Percentiles rank a stretch among this genome's conserved stretches.
Conservation (phyloP, 352 stramenopile genomes). For the Aphanomyces euteiches region DNA sequence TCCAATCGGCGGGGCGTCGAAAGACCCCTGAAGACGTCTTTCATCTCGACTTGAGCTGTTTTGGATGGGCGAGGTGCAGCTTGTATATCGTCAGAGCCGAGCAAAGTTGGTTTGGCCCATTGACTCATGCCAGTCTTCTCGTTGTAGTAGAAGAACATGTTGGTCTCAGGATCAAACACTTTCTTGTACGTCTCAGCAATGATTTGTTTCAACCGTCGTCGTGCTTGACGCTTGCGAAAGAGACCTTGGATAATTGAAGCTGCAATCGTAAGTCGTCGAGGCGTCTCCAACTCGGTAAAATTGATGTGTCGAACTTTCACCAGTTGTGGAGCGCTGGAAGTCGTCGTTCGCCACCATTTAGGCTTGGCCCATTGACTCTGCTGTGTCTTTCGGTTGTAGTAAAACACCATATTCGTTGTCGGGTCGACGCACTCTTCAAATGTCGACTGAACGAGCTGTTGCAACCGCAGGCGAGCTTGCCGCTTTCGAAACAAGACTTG, state of each 20-base stretch:
- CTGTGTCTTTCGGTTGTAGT: constrained; percentile 19
- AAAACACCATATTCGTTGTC: constrained; percentile 20
- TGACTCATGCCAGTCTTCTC: constrained; percentile 36
- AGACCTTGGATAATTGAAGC: constrained; percentile 34
- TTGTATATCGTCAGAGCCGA: constrained; percentile 16
- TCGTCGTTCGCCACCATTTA: background rate
- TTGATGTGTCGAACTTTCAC: background rate
- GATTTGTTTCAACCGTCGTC: constrained; percentile 32
- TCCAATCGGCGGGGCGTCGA: background rate
- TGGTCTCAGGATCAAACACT: constrained; percentile 36
- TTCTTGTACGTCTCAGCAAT: constrained; percentile 38
- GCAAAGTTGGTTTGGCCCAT: constrained; percentile 37
- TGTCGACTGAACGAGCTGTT: constrained; percentile 10
- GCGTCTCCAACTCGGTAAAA: constrained; percentile 10
- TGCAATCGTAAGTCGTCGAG: constrained; percentile 25
- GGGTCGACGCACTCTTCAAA: constrained; percentile 17
- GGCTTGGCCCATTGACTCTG: constrained; percentile 7
- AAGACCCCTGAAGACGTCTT: background rate
- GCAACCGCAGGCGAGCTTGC: background rate
- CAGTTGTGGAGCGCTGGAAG: background rate
- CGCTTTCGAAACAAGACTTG: background rate
- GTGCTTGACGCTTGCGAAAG: constrained; percentile 36
- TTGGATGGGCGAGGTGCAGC: background rate
- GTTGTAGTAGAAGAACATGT: constrained; percentile 55
- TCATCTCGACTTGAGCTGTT: constrained; percentile 16